phyloP scores from a whole-genome alignment of 139 green algal species.

The Haematococcus lacustris region DNA sequence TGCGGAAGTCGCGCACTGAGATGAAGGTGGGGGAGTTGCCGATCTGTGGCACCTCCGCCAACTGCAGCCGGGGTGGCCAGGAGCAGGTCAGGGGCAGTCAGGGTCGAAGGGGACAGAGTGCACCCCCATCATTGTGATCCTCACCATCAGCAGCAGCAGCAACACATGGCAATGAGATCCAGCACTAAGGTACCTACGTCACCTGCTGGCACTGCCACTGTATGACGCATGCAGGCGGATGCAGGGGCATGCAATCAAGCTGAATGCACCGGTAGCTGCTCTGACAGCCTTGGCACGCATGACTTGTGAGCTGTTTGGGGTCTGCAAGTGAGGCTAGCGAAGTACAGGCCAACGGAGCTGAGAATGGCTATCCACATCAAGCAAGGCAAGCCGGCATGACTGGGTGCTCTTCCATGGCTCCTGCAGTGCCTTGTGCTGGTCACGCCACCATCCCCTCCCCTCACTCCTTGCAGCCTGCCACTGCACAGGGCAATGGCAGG shows the following conservation, averaged over 20 bases:
- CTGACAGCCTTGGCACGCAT: too few species aligned
- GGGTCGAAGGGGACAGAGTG: too few species aligned
- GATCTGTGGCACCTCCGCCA: slow-evolving; percentile 40
- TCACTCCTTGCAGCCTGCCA: too few species aligned
- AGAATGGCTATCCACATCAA: too few species aligned
- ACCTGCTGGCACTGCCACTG: not conserved
- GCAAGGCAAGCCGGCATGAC: too few species aligned
- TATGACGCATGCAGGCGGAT: slow-evolving; percentile 2
- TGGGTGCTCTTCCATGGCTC: too few species aligned
- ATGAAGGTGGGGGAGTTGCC: slow-evolving; percentile 86
- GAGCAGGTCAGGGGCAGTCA: not conserved
- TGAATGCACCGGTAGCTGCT: not conserved
- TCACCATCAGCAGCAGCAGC: not conserved
- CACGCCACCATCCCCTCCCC: too few species aligned
- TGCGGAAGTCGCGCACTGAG: slow-evolving; percentile 15
- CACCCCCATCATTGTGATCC: not conserved
- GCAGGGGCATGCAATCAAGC: not conserved
- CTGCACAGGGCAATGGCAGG: too few species aligned
- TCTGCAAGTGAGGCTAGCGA: too few species aligned
- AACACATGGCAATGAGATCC: not conserved
- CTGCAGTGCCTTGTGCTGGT: too few species aligned
- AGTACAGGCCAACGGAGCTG: too few species aligned
- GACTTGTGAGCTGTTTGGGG: too few species aligned
- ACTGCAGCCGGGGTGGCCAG: not conserved
- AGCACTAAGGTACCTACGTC: not conserved